Conservation (phyloP, 768 basidiomycete genomes). For the Tylopilus sp. region DNA sequence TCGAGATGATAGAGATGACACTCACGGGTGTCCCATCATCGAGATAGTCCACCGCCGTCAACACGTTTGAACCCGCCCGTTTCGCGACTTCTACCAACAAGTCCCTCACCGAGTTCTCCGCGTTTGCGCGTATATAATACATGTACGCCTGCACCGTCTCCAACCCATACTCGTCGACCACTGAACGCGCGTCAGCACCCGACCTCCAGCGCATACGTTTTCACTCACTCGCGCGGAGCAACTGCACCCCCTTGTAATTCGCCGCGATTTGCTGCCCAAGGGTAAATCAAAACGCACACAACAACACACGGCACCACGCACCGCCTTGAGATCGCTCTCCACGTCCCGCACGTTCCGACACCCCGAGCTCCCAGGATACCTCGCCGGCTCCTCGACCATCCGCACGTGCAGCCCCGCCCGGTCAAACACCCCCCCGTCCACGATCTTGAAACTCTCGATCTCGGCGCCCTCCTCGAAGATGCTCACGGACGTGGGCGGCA, state of each 20-base stretch:
- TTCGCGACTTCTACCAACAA: conserved; percentile 73
- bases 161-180: conserved; percentile 84
- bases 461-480: conserved; percentile 95
- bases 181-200: conserved; percentile 33
- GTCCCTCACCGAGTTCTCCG: conserved; percentile 81
- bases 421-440: conserved; percentile 78
- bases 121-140: conserved; percentile 86
- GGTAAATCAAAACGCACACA: background rate
- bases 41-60: conserved; percentile 77
- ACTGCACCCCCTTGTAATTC: conserved; percentile 86
- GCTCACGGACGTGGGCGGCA: conserved; percentile 90
- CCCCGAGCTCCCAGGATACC: conserved; percentile 83
- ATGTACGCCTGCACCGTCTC: conserved; percentile 91
- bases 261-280: conserved; percentile 85
- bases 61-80: conserved; percentile 59
- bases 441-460: conserved; percentile 89
- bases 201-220: background rate
- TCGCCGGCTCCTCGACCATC: conserved; percentile 78
- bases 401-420: conserved; percentile 67
- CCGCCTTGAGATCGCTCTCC: conserved; percentile 89
- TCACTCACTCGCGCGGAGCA: conserved; percentile 73
- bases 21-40: conserved; percentile 84
- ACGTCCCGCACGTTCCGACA: conserved; percentile 86
- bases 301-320: conserved; percentile 33
- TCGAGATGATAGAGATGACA: conserved; percentile 1